Percentiles rank a stretch among this genome's conserved stretches.
These are phyloP conservation scores for Puccinia hordei DNA, from an alignment of 1,284 basidiomycete species.

Conservation along the genomic window DNA sequence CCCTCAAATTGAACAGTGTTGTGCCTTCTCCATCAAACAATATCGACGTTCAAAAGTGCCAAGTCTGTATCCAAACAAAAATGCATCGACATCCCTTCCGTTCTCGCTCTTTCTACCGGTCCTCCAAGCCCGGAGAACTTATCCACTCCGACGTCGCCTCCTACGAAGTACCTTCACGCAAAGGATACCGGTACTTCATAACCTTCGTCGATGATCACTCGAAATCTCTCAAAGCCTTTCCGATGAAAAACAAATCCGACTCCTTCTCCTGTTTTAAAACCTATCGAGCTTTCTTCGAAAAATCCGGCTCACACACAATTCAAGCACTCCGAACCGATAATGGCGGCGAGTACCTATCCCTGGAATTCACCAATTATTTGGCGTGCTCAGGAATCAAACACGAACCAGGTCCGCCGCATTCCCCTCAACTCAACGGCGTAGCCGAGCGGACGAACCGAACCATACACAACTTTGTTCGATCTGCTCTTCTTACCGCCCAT, in stretches of 20 bases:
- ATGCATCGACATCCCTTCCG: neutral
- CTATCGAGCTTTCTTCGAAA: slow-evolving; percentile 58
- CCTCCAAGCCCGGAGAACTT: neutral
- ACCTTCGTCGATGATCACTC: slow-evolving; percentile 19
- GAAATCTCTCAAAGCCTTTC: neutral
- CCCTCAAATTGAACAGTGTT: neutral
- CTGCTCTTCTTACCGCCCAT: too few species aligned
- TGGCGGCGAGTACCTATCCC: slow-evolving; percentile 14
- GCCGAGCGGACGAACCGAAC: neutral
- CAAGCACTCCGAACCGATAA: too few species aligned
- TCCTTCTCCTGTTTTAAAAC: slow-evolving; percentile 55
- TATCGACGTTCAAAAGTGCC: slow-evolving; percentile 20
- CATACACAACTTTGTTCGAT: neutral
- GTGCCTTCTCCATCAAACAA: neutral
- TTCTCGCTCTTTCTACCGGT: neutral
- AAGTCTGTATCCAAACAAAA: neutral
- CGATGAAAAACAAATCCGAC: slow-evolving; percentile 24
- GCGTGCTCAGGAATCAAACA: neutral
- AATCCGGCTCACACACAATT: slow-evolving; percentile 51
- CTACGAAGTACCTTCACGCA: neutral
- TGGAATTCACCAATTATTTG: neutral
- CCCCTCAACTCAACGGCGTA: slow-evolving; percentile 28
- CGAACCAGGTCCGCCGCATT: slow-evolving; percentile 11
- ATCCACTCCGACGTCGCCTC: slow-evolving; percentile 21
- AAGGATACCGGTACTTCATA: neutral